Percentiles rank a stretch among this genome's conserved stretches.
Evolutionary conservation across 371 early-diverging fungal species (phyloP).

Genomic region (Mortierella sp.): DNA sequence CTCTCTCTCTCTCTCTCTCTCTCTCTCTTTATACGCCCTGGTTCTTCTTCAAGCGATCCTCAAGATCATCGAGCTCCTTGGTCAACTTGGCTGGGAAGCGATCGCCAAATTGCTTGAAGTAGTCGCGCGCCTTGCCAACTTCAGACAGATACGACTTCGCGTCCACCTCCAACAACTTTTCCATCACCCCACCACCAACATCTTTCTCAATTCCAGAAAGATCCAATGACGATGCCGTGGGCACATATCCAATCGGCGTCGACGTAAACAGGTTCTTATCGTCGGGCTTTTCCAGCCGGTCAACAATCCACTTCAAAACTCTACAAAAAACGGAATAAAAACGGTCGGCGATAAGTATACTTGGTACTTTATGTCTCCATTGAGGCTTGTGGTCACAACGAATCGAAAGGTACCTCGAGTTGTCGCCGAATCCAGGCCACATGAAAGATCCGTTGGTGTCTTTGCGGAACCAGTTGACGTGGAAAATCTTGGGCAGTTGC

Average conservation of each 20-base stretch:
- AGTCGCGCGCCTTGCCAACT: constrained; percentile 57
- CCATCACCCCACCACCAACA: constrained; percentile 50
- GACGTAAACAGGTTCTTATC: constrained; percentile 44
- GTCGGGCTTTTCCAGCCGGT: constrained; percentile 56
- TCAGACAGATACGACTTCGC: constrained; percentile 51
- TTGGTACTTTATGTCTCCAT: background rate
- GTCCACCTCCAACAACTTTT: constrained; percentile 58
- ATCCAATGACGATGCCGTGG: constrained; percentile 55
- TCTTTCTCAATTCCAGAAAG: constrained; percentile 56
- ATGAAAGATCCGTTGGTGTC: constrained; percentile 56
- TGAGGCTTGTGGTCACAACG: background rate
- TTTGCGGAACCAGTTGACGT: constrained; percentile 65
- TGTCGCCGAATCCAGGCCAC: constrained; percentile 64
- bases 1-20: no score
- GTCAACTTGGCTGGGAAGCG: constrained; percentile 58
- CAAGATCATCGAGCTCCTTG: constrained; percentile 59
- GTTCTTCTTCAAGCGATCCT: constrained; percentile 49
- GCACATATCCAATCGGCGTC: constrained; percentile 63
- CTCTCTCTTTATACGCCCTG: constrained; percentile 22
- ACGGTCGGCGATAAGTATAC: background rate
- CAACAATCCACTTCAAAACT: constrained; percentile 63
- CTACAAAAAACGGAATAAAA: constrained; percentile 28
- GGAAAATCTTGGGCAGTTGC: constrained; percentile 61
- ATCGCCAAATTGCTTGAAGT: constrained; percentile 58
- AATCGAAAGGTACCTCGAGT: constrained; percentile 36